These are phyloP conservation scores for Penicillium concentricum DNA, from an alignment of 2,329 filamentous ascomycete species.

Conservation along the genomic window DNA sequence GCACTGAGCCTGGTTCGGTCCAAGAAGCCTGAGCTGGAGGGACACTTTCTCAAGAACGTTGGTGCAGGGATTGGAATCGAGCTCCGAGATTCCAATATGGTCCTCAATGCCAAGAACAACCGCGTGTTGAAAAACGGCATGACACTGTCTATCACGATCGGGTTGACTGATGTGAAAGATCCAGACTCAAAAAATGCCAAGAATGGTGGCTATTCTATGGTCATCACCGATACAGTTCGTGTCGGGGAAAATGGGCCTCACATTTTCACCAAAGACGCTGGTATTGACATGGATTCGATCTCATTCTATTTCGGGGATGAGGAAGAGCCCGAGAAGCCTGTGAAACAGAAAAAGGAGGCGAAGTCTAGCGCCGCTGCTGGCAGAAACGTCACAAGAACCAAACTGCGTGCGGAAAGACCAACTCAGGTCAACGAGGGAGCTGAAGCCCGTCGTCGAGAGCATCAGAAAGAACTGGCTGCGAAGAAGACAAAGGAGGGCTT, in stretches of 20 bases:
- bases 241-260: conserved; percentile 67
- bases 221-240: conserved; percentile 90
- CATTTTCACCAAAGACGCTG: conserved; percentile 90
- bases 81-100: conserved; percentile 76
- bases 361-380: conserved; percentile 84
- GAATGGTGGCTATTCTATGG: conserved; percentile 82
- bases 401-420: conserved; percentile 85
- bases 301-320: conserved; percentile 99
- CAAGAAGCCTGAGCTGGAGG: conserved; percentile 93
- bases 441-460: conserved; percentile 80
- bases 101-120: conserved; percentile 83
- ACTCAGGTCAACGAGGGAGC: conserved; percentile 86
- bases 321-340: conserved; percentile 74
- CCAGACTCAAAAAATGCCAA: conserved; percentile 83
- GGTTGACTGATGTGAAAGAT: conserved; percentile 86
- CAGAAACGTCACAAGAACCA: conserved; percentile 92
- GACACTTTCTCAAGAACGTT: conserved; percentile 89
- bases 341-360: conserved; percentile 78
- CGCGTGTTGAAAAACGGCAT: conserved; percentile 90
- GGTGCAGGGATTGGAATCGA: conserved; percentile 93
- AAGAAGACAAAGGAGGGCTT: conserved; percentile 92
- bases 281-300: conserved; percentile 86
- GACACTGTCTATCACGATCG: conserved; percentile 88
- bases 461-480: conserved; percentile 82
- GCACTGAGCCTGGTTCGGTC: conserved; percentile 75